Evolutionary conservation across 768 basidiomycete genomes (phyloP), one percentile per base, ranked within the genome.

Genomic region (Sarcomyxa edulis): DNA sequence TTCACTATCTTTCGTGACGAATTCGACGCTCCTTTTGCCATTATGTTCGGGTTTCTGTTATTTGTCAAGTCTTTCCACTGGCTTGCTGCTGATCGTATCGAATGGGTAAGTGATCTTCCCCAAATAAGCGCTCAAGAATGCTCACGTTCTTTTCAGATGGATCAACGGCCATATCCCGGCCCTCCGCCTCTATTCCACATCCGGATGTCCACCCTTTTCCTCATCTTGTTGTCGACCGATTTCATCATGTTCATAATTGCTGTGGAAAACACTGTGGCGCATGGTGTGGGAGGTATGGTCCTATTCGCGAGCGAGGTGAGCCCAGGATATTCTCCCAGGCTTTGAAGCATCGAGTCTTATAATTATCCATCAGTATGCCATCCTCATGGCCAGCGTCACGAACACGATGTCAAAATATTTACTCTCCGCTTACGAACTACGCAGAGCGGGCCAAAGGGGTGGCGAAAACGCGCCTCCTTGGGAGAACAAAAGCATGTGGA

Each of bases 31-130:
- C 77, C 82, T 3, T 97, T 98, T 56, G 84, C 84, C 31, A 65
- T 93, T 48, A 91, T 95, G 84, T 98, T 98, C 55, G 84, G 86
- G n/a, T 79, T 91, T 52, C 66, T 99, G 8, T 76, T 97, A 11
- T 95, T 96, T 48, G 74, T 96, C 48, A 98, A 97, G 57, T 93
- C 91, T 32, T 98, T 98, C 62, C 96, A 99, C 57, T 99, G 96
- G 96, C 74, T 99, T 22, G 79, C 94, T 41, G 77, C 81, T 5
- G 96, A 98, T 60, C 78, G 96, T 34, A 87, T 99, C 37, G 96
- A 99, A 76, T 94, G 90, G 78, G 95, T 95, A 50, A 55, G 56
- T 40, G n/a, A 3, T 27, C 31, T 18, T 10, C 22, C 1, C 5
- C 25, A 16, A 12, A 14, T 34, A 15, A 14, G 15, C 16, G 16